Conservation (phyloP, 1,284 basidiomycete species). For the Cryptococcus sp. region DNA sequence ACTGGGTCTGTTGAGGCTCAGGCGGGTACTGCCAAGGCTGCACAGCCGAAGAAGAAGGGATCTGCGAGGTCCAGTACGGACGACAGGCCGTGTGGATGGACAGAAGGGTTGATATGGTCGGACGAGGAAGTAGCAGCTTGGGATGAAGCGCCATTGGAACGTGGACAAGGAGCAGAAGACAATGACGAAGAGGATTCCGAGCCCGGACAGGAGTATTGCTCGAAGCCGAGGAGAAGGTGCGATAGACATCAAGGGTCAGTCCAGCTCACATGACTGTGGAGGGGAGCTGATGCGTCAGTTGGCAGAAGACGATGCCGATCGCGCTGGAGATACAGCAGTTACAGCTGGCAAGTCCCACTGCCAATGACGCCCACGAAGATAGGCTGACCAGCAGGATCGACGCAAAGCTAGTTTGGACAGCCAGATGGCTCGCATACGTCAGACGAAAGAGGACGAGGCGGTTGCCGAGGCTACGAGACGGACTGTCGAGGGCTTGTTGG, state of each 20-base stretch:
- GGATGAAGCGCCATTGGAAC: neutral
- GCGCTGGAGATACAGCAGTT: conserved; percentile 28
- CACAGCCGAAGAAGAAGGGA: conserved; percentile 20
- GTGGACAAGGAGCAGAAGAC: neutral
- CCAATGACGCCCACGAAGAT: neutral
- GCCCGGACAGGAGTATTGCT: conserved; percentile 12
- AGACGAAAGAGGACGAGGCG: neutral
- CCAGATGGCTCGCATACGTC: neutral
- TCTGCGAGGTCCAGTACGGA: conserved; percentile 20
- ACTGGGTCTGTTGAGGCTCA: neutral
- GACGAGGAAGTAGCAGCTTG: conserved; percentile 25
- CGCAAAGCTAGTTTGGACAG: neutral
- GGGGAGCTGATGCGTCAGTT: conserved; percentile 9
- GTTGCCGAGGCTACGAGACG: neutral
- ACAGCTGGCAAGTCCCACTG: conserved; percentile 20
- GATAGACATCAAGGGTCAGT: conserved; percentile 38
- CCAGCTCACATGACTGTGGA: neutral
- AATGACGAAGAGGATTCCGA: conserved; percentile 1
- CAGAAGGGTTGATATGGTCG: conserved; percentile 22
- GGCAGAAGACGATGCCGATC: conserved; percentile 35
- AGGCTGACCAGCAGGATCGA: neutral
- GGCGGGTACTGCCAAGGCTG: neutral
- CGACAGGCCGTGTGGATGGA: conserved; percentile 37
- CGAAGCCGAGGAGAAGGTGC: conserved; percentile 23
- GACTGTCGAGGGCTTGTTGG: too few relatives aligned